Percentiles rank a stretch among this genome's conserved stretches.
These are phyloP conservation scores for Detonula confervacea DNA, from an alignment of 352 stramenopile genomes.

Conservation along the genomic window DNA sequence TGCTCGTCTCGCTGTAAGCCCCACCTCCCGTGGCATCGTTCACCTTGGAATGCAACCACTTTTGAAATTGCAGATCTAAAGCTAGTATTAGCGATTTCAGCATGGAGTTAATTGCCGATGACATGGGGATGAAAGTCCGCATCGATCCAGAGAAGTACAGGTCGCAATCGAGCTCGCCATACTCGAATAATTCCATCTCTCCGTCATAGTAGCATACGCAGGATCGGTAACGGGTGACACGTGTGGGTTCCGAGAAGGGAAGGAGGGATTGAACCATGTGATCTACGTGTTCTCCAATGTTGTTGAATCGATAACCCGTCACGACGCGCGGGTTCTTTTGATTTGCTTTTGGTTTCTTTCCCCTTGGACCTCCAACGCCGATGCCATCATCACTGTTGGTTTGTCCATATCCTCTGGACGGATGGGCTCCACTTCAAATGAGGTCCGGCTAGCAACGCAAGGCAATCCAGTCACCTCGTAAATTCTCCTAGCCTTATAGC, in stretches of 20 bases:
- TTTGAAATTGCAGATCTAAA: constrained; percentile 79
- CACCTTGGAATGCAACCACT: constrained; percentile 67
- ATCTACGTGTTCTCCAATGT: constrained; percentile 80
- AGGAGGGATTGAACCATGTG: constrained; percentile 74
- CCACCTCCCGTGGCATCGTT: constrained; percentile 58
- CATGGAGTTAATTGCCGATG: constrained; percentile 73
- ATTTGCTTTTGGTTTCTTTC: constrained; percentile 48
- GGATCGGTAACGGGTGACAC: constrained; percentile 77
- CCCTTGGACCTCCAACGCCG: constrained; percentile 8
- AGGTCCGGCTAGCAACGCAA: constrained; percentile 72
- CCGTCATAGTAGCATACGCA: constrained; percentile 85
- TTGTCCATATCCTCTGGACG: constrained; percentile 57
- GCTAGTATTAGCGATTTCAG: constrained; percentile 72
- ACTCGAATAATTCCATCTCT: constrained; percentile 83
- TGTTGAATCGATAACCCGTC: constrained; percentile 81
- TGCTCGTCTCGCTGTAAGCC: constrained; percentile 48
- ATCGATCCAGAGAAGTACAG: constrained; percentile 72
- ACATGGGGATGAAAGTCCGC: constrained; percentile 78
- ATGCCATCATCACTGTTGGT: constrained; percentile 4
- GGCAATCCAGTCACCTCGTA: constrained; percentile 78
- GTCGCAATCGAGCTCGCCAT: constrained; percentile 78
- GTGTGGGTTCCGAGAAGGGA: constrained; percentile 73
- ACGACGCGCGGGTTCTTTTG: constrained; percentile 52
- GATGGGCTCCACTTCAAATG: constrained; percentile 82
- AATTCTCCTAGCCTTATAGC: constrained; percentile 79